A percentile compares a stretch with the other conserved stretches of the same genome.
phyloP scores from a whole-genome alignment of 169 alveolate genomes.

The Cryptosporidium viatorum region DNA sequence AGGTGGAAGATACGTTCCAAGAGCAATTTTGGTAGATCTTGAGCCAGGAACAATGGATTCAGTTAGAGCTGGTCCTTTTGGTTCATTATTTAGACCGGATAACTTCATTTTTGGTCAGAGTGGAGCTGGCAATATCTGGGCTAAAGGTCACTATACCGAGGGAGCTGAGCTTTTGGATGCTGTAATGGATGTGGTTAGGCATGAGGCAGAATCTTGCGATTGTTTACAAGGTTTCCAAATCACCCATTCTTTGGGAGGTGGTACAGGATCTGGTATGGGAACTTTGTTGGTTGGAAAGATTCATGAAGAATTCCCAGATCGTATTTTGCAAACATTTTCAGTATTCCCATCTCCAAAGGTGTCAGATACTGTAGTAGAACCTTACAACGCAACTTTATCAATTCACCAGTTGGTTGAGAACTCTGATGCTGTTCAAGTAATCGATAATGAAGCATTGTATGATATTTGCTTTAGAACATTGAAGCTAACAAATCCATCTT shows the following conservation, averaged over 20 bases:
- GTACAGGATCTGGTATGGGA: conserved; percentile 99
- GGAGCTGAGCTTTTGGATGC: conserved; percentile 99
- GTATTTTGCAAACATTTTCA: conserved; percentile 98
- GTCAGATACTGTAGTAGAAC: conserved; percentile 98
- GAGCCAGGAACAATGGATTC: conserved; percentile 99
- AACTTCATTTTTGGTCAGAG: conserved; percentile 98
- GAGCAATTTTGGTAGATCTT: conserved; percentile 98
- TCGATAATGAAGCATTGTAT: conserved; percentile 98
- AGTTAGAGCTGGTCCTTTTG: conserved; percentile 98
- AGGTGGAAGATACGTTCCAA: conserved; percentile 98
- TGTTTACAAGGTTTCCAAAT: conserved; percentile 98
- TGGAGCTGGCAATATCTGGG: conserved; percentile 99
- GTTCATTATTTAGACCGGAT: conserved; percentile 97
- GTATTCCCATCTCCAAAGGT: conserved; percentile 99
- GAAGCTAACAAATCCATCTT: conserved; percentile 98
- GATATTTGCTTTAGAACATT: conserved; percentile 99
- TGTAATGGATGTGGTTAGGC: conserved; percentile 97
- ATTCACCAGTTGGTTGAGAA: conserved; percentile 98
- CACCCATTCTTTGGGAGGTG: conserved; percentile 99
- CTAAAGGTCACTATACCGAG: conserved; percentile 99
- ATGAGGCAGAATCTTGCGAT: conserved; percentile 99
- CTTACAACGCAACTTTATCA: conserved; percentile 97
- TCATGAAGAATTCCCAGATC: conserved; percentile 98
- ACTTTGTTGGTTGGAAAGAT: conserved; percentile 95
- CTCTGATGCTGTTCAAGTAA: conserved; percentile 97